These are phyloP conservation scores for Capronia epimyces DNA, from an alignment of 2,329 filamentous ascomycete species.

Conservation along the genomic window DNA sequence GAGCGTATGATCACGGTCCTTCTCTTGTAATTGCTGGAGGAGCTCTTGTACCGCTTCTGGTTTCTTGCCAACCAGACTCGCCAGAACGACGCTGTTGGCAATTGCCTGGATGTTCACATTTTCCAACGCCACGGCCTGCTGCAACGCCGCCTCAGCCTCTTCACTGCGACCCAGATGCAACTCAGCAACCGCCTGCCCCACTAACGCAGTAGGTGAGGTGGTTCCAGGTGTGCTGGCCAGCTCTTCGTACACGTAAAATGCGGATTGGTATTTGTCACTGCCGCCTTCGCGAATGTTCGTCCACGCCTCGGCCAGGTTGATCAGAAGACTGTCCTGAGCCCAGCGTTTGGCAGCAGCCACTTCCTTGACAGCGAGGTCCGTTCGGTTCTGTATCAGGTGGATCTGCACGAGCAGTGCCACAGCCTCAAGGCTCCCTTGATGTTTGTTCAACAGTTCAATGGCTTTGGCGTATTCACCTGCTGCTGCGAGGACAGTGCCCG, in stretches of 20 bases:
- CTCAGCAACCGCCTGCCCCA: conserved; percentile 86
- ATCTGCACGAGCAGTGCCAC: conserved; percentile 89
- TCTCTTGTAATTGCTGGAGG: conserved; percentile 43
- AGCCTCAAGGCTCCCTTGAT: conserved; percentile 73
- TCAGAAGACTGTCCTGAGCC: conserved; percentile 89
- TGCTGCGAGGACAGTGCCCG: conserved; percentile 74
- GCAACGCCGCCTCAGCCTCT: conserved; percentile 80
- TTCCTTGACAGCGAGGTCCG: conserved; percentile 85
- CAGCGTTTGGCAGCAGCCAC: conserved; percentile 79
- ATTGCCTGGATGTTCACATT: conserved; percentile 63
- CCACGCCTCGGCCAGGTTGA: conserved; percentile 95
- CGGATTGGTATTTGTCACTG: conserved; percentile 90
- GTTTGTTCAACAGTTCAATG: conserved; percentile 68
- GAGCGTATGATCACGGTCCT: conserved; percentile 63
- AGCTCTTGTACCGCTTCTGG: conserved; percentile 26
- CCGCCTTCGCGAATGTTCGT: conserved; percentile 85
- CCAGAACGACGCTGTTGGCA: conserved; percentile 76
- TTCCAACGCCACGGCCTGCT: conserved; percentile 70
- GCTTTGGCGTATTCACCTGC: conserved; percentile 82
- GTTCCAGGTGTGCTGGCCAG: conserved; percentile 81
- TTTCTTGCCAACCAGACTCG: conserved; percentile 69
- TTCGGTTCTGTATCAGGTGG: conserved; percentile 83
- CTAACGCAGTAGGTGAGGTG: conserved; percentile 67
- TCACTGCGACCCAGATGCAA: conserved; percentile 82
- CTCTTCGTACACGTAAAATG: conserved; percentile 97